These are phyloP conservation scores for Striga asiatica DNA, from an alignment of 257 asterid species.

Conservation along the genomic window DNA sequence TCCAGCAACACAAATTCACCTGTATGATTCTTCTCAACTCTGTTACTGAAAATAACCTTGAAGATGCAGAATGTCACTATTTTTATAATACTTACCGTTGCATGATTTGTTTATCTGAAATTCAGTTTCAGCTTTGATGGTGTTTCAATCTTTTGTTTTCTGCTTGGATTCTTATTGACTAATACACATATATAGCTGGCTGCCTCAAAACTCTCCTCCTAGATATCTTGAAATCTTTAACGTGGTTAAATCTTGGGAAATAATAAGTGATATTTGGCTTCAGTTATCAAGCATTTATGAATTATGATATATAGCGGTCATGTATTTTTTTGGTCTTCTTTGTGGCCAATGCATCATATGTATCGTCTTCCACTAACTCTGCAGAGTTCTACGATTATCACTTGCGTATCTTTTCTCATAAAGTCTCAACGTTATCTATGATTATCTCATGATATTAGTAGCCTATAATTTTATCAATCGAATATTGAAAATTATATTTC, in stretches of 20 bases:
- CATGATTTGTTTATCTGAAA: background rate
- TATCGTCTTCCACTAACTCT: too few relatives aligned
- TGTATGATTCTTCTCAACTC: too few relatives aligned
- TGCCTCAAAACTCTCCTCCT: background rate
- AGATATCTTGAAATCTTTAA: background rate
- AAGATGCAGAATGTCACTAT: background rate
- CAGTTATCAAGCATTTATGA: background rate
- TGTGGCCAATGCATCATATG: background rate
- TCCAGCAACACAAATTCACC: too few relatives aligned
- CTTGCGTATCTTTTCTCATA: background rate
- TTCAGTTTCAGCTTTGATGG: background rate
- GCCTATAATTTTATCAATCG: background rate
- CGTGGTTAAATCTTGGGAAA: background rate
- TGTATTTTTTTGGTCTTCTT: background rate
- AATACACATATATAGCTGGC: background rate
- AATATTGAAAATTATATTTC: background rate
- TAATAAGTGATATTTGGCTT: too few relatives aligned
- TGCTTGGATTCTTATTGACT: background rate
- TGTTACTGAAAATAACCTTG: background rate
- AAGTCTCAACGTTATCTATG: background rate
- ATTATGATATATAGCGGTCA: background rate
- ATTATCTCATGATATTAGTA: background rate
- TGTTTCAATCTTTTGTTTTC: background rate
- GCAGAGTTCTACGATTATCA: too few relatives aligned
- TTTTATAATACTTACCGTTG: background rate